Conservation (phyloP, 2,329 filamentous ascomycete species). For the Hypoxylon sp. region DNA sequence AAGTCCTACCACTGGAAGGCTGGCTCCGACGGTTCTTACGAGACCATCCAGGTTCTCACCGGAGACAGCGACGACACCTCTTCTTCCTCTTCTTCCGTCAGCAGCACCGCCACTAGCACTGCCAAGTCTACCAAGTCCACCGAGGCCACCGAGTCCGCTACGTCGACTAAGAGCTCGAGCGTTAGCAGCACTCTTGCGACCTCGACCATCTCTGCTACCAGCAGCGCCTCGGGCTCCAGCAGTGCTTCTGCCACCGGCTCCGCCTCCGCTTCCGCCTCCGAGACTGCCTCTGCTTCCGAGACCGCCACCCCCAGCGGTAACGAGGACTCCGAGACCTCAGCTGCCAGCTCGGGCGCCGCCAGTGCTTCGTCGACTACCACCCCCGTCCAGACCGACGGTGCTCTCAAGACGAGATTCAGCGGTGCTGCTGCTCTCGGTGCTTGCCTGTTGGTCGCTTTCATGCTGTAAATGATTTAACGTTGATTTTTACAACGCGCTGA, state of each 20-base stretch:
- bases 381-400: conserved; percentile 35
- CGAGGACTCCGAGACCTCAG: no score
- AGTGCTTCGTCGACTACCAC: conserved; percentile 24
- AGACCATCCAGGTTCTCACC: conserved; percentile 61
- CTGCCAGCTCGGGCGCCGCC: conserved; percentile 11
- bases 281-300: conserved; percentile 20
- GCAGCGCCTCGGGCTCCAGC: conserved; percentile 19
- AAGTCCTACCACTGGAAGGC: conserved; percentile 61
- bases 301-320: conserved; percentile 28
- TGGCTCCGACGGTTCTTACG: conserved; percentile 58
- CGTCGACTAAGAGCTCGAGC: conserved; percentile 31
- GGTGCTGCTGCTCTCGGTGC: conserved; percentile 38
- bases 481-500: conserved; percentile 9
- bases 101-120: conserved; percentile 24
- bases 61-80: conserved; percentile 45
- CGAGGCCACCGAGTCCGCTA: conserved; percentile 38
- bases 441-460: conserved; percentile 40
- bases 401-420: conserved; percentile 41
- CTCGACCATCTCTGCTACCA: conserved; percentile 16
- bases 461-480: conserved; percentile 38
- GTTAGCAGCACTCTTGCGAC: conserved; percentile 31
- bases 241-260: conserved; percentile 16
- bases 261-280: conserved; percentile 9
- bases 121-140: conserved; percentile 21
- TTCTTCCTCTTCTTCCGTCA: conserved; percentile 34